Evolutionary conservation across 805 yeast species (phyloP), one percentile per base, ranked within the genome.

Genomic region (Candida vaughaniae): DNA sequence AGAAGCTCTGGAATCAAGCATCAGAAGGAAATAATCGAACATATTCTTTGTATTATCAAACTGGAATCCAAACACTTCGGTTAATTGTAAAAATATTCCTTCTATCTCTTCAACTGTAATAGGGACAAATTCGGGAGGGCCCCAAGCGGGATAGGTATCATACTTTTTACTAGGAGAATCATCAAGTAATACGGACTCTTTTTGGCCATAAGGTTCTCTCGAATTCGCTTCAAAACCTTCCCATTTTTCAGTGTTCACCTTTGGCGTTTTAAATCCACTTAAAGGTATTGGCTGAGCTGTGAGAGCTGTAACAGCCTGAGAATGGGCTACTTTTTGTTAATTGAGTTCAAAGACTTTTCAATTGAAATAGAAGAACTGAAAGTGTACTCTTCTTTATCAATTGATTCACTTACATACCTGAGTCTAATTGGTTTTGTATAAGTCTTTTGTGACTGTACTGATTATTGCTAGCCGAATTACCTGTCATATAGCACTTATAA

Each of bases 1-100:
- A 1, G 87, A 75, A 1, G 88, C 76, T 45, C 89, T 67, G 0
- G 88, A 81, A 48, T 82, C 89, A 25, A 82, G 63, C 43, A 80
- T 56, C 46, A 75, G 64, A 73, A 82, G 61, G 26, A 82, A 55
- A 41, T 77, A 77, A 48, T 81, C 88, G 61, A 73, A 81, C 77
- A 82, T 81, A 49, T 82, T 84, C 39, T 67, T 67, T 16, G 81
- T 69, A 42, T 72, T 81, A 53, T 82, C 89, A 31, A 57, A 52
- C 53, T 85, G 93, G 53, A 84, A 85, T 0, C 87, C 86, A 58
- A 85, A 81, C 1, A 76, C 62, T 12, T 64, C 64, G 5, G 73
- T 66, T 30, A 84, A 58, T 30, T 72, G 74, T 12, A 68, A 59
- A 42, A 82, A 77, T 1, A 80, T 71, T 1, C 67, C 61, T 42